These are phyloP conservation scores for Fusarium bulbicola DNA, from an alignment of 2,329 filamentous ascomycete genomes.

Conservation along the genomic window DNA sequence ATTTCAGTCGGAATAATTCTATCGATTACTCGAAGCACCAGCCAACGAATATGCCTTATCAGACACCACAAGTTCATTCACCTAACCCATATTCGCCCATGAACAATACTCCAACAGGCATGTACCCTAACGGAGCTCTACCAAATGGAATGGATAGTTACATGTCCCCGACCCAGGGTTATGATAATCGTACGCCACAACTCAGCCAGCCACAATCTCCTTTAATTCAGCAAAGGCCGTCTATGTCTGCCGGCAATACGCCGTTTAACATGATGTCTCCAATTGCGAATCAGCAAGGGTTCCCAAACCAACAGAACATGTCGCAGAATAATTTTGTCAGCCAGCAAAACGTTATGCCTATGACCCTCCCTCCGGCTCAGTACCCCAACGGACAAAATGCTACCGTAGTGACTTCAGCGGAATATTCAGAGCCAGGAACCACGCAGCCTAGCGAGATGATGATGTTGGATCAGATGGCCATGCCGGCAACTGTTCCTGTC, in stretches of 20 bases:
- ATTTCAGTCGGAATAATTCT: constrained; percentile 52
- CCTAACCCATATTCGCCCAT: constrained; percentile 59
- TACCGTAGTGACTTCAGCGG: constrained; percentile 48
- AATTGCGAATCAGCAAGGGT: constrained; percentile 59
- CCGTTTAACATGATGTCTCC: constrained; percentile 64
- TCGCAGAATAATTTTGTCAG: constrained; percentile 63
- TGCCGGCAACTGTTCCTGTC: constrained; percentile 79
- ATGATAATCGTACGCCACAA: constrained; percentile 41
- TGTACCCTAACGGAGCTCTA: constrained; percentile 39
- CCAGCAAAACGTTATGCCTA: constrained; percentile 69
- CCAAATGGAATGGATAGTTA: constrained; percentile 53
- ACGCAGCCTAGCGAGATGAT: constrained; percentile 64
- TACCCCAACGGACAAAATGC: constrained; percentile 51
- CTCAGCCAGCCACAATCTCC: constrained; percentile 48
- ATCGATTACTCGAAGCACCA: constrained; percentile 52
- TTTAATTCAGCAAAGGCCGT: constrained; percentile 54
- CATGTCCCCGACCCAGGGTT: constrained; percentile 51
- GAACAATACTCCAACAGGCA: constrained; percentile 52
- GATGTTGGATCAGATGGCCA: constrained; percentile 69
- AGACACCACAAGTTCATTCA: constrained; percentile 55
- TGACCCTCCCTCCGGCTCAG: constrained; percentile 70
- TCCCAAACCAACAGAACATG: constrained; percentile 57
- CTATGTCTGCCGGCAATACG: constrained; percentile 57
- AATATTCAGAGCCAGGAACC: constrained; percentile 57
- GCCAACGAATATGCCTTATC: constrained; percentile 55